Percentiles rank a stretch among this genome's conserved stretches.
Conservation (phyloP, 345 rosid species). For the Gossypium stocksii region DNA sequence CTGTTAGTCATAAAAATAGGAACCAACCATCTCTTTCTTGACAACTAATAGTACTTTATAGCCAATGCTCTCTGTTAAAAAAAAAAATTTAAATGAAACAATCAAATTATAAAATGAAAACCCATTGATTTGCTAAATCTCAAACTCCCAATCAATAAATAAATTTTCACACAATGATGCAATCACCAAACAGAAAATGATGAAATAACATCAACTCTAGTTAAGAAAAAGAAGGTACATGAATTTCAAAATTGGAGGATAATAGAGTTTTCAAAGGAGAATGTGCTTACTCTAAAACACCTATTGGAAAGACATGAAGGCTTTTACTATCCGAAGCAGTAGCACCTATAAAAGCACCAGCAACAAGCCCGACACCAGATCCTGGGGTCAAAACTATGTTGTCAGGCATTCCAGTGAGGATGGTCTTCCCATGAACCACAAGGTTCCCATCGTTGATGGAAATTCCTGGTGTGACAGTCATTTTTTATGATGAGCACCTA, state of each 20-base stretch:
- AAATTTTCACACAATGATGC: background rate
- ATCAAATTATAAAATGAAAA: background rate
- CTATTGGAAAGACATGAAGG: conserved; percentile 90
- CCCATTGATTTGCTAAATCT: background rate
- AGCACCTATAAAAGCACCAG: conserved; percentile 89
- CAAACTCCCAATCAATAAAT: background rate
- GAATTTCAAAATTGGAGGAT: background rate
- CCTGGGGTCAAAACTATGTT: conserved; percentile 74
- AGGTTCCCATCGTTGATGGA: conserved; percentile 73
- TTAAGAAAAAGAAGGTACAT: background rate
- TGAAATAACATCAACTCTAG: background rate
- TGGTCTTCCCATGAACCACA: conserved; percentile 89
- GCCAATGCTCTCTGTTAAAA: too few relatives aligned
- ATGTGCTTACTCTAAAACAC: conserved; percentile 65
- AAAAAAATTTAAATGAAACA: too few relatives aligned
- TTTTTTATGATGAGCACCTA: conserved; percentile 31
- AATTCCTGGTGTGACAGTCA: conserved; percentile 80
- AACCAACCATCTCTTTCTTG: background rate
- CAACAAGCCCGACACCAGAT: conserved; percentile 51
- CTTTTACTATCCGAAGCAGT: conserved; percentile 70
- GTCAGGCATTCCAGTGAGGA: conserved; percentile 79
- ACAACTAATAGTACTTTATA: background rate
- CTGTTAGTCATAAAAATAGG: background rate
- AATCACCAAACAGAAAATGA: background rate
- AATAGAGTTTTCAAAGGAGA: background rate